Base-by-base conservation (phyloP, 116 monocot genomes). In the Phalaenopsis hybrid region DNA sequence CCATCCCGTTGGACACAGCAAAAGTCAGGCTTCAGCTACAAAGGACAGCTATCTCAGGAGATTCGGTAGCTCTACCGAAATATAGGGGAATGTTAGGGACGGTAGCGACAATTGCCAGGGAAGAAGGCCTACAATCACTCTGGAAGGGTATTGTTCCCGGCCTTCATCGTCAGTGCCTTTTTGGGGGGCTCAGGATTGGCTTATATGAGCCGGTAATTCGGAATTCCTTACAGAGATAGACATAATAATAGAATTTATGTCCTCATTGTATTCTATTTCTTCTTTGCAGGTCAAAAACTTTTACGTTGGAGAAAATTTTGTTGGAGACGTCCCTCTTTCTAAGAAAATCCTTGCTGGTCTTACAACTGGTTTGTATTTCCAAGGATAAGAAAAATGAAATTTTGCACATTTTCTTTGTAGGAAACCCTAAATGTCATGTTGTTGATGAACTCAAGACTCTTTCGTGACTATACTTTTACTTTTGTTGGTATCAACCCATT, bases 11-110 rank as follows among this genome's bases (percentile, higher is more conserved):
- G 79, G 99, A 99, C 84, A 99, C 95, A 37, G 99, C 99, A 44
- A 99, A 99, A 88, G 99, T 99, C 34, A 94, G 99, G 89, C 99
- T 99, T 81, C 99, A 99, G 81, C 84, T 99, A 8, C 95, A 99
- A 65, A 99, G 91, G 88, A 95, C 92, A 79, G 86, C 80, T 15
- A 76, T 76, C 18, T 23, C 85, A 17, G 80, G 80, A 16, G 86
- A 90, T 84, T 84, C 43, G 13, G 33, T 76, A 16, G 79, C 81
- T 44, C 23, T 85, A 74, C 90, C 89, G 0, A 92, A 93, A 72
- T 93, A 93, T 75, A 87, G 87, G 57, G 99, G 99, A 43, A 84
- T 93, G 90, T 48, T 95, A n/a, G 99, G 92, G 25, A 99, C 99
- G 12, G 89, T 99, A 37, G 83, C 81, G 13, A 95, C 93, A 41